Evolutionary conservation across 805 yeast genomes (phyloP).

Genomic region (Monosporozyma servazzii): DNA sequence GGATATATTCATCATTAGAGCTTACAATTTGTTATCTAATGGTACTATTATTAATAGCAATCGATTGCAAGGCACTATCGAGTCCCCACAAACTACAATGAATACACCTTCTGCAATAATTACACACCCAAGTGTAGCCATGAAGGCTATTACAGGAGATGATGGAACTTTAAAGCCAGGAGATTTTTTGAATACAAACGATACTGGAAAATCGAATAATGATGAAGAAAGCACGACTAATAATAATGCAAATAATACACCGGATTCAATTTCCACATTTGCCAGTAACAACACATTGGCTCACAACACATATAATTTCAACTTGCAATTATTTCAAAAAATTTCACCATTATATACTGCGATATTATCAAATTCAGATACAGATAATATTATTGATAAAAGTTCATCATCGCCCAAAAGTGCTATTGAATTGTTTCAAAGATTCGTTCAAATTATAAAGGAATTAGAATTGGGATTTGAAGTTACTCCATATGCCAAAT

Average conservation of each 20-base stretch:
- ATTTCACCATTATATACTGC: constrained; percentile 25
- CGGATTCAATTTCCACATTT: constrained; percentile 2
- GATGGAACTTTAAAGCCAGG: not conserved
- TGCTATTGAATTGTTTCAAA: constrained; percentile 27
- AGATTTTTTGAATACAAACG: constrained; percentile 1
- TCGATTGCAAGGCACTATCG: constrained; percentile 11
- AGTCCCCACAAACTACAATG: constrained; percentile 20
- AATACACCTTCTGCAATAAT: constrained; percentile 15
- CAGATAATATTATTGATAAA: constrained; percentile 16
- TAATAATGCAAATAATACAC: constrained; percentile 2
- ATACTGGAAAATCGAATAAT: not conserved
- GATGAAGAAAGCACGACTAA: constrained; percentile 1
- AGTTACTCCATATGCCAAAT: constrained; percentile 24
- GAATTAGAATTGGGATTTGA: constrained; percentile 26
- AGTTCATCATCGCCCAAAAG: constrained; percentile 26
- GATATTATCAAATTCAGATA: constrained; percentile 16
- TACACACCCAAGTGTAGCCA: constrained; percentile 2
- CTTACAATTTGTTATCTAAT: constrained; percentile 16
- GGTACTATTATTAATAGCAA: constrained; percentile 15
- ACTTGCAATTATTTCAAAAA: constrained; percentile 18
- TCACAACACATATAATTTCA: constrained; percentile 6
- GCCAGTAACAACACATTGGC: constrained; percentile 2
- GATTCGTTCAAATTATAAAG: constrained; percentile 29
- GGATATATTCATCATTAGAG: constrained; percentile 24
- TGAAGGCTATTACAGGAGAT: constrained; percentile 2